These are phyloP conservation scores for Scolecobasidium constrictum DNA, from an alignment of 2,329 filamentous ascomycete species.

Conservation along the genomic window DNA sequence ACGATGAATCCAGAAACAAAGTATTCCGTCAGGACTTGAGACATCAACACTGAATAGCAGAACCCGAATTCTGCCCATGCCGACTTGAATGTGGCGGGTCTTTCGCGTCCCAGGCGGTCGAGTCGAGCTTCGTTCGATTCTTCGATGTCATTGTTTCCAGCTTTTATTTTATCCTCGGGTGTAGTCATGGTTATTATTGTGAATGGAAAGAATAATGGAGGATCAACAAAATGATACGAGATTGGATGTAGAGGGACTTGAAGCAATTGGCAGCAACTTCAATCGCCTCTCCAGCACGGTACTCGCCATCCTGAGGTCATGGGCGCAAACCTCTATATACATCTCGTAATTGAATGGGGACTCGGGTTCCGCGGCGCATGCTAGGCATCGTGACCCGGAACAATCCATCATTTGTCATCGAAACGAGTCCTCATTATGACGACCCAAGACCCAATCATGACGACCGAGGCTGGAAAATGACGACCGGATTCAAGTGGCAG, in stretches of 20 bases:
- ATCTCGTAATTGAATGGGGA: too few species aligned
- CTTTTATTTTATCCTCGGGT: not conserved
- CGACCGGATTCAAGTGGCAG: conserved; percentile 1
- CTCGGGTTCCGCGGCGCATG: too few species aligned
- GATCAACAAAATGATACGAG: not conserved
- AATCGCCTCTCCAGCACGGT: not conserved
- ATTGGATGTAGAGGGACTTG: not conserved
- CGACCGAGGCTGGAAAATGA: not conserved
- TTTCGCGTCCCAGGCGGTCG: conserved; percentile 50
- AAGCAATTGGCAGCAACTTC: not conserved
- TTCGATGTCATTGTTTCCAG: not conserved
- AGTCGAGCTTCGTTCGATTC: conserved; percentile 19
- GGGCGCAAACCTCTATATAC: too few species aligned
- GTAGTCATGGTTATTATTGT: not conserved
- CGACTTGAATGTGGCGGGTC: conserved; percentile 45
- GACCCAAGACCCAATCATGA: too few species aligned
- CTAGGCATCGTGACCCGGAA: too few species aligned
- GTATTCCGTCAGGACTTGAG: conserved; percentile 38
- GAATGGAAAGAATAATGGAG: not conserved
- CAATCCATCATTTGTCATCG: too few species aligned
- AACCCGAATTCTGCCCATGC: conserved; percentile 50
- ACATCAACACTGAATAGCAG: conserved; percentile 35
- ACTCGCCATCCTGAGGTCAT: too few species aligned
- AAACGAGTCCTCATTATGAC: too few species aligned
- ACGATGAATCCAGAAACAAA: conserved; percentile 60